phyloP scores from a whole-genome alignment of 768 basidiomycete species.

The Leccinum incarnatum region DNA sequence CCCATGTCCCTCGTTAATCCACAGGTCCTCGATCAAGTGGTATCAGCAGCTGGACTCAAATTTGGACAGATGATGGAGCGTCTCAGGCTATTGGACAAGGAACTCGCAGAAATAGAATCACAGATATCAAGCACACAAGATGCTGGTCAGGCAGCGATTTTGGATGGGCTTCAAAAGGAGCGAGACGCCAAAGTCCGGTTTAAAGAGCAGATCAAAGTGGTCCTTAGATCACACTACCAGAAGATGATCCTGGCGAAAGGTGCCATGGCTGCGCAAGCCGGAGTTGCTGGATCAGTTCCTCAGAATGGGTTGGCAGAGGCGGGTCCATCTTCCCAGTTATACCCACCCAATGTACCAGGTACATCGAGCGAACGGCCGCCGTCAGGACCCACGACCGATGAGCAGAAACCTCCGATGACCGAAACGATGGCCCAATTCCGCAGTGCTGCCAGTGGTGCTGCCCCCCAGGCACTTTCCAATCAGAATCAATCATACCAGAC shows the following conservation, averaged over 20 bases:
- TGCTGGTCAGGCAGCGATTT: slow-evolving; percentile 16
- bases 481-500: slow-evolving; percentile 8
- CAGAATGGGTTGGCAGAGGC: slow-evolving; percentile 9
- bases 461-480: no score
- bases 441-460: neutral
- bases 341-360: slow-evolving; percentile 1
- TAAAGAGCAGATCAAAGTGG: slow-evolving; percentile 11
- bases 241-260: slow-evolving; percentile 13
- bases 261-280: slow-evolving; percentile 3
- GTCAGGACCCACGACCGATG: slow-evolving; percentile 11
- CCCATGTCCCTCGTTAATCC: neutral
- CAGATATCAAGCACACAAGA: slow-evolving; percentile 13
- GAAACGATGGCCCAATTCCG: slow-evolving; percentile 29
- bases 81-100: slow-evolving; percentile 16
- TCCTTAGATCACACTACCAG: slow-evolving; percentile 18
- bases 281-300: neutral
- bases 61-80: slow-evolving; percentile 26
- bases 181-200: neutral
- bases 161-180: slow-evolving; percentile 15
- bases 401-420: slow-evolving; percentile 24
- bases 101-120: slow-evolving; percentile 13
- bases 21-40: slow-evolving; percentile 17
- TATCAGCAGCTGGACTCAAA: slow-evolving; percentile 8
- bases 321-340: slow-evolving; percentile 13
- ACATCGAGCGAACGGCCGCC: slow-evolving; percentile 6